Percentiles rank a stretch among this genome's conserved stretches.
Conservation (phyloP, 2,329 filamentous ascomycete species). For the Phyllosticta citribraziliensis region DNA sequence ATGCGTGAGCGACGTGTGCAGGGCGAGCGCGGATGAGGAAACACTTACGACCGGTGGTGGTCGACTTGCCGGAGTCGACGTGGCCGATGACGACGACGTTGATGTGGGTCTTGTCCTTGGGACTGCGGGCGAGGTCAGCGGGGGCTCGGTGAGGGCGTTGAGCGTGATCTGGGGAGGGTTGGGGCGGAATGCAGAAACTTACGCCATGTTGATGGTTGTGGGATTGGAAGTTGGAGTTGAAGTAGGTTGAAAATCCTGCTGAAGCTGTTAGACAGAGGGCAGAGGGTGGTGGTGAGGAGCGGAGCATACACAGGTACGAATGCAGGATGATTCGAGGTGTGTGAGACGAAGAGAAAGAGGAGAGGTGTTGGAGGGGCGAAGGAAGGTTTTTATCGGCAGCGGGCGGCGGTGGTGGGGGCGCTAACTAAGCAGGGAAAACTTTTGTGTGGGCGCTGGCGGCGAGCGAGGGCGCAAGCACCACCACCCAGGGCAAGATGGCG, state of each 20-base stretch:
- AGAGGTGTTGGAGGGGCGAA: conserved; percentile 9
- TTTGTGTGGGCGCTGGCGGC: conserved; percentile 5
- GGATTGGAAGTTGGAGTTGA: conserved; percentile 23
- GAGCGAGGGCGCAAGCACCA: conserved; percentile 6
- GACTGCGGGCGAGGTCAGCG: conserved; percentile 41
- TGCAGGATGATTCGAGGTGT: conserved; percentile 19
- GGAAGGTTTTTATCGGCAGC: conserved; percentile 11
- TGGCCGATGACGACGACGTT: conserved; percentile 97
- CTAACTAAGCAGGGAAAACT: conserved; percentile 11
- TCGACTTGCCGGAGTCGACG: conserved; percentile 99
- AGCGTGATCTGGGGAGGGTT: conserved; percentile 6
- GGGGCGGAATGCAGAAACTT: conserved; percentile 26
- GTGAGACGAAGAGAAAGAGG: conserved; percentile 12
- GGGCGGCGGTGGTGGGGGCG: conserved; percentile 11
- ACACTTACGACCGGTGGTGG: conserved; percentile 70
- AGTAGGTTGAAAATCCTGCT: conserved; percentile 20
- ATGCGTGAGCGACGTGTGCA: conserved; percentile 25
- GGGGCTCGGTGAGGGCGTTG: not conserved
- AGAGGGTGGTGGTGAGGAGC: not conserved
- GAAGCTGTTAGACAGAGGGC: not conserved
- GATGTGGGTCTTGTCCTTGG: conserved; percentile 88
- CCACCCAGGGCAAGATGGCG: conserved; percentile 6
- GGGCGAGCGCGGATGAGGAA: conserved; percentile 18
- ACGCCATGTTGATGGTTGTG: conserved; percentile 52
- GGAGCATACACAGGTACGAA: conserved; percentile 16